Evolutionary conservation across 2,329 filamentous ascomycete genomes (phyloP).

Genomic region (Aspergillus sp.): DNA sequence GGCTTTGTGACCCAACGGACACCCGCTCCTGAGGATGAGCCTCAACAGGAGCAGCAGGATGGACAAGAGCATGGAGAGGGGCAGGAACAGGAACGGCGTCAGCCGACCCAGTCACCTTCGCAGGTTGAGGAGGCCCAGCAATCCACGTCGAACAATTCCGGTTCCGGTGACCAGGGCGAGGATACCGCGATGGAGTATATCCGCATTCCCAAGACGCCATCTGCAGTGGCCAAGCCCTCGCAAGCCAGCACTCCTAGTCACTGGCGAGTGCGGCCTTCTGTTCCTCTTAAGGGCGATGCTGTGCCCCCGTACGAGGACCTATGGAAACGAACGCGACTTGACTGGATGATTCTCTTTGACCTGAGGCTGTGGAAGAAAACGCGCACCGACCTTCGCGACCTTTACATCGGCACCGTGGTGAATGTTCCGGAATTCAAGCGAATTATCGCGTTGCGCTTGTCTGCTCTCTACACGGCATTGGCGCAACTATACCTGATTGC

Average conservation of each 20-base stretch:
- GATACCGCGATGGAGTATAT: constrained; percentile 37
- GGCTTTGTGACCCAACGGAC: constrained; percentile 61
- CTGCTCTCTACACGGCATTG: constrained; percentile 87
- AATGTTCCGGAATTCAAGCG: constrained; percentile 96
- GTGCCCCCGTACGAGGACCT: constrained; percentile 79
- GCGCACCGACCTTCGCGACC: constrained; percentile 81
- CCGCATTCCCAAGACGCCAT: constrained; percentile 80
- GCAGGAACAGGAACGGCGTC: constrained; percentile 28
- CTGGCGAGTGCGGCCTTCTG: constrained; percentile 79
- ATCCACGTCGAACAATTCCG: constrained; percentile 14
- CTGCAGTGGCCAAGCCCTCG: constrained; percentile 43
- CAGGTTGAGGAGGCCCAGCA: background rate
- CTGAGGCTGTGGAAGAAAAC: constrained; percentile 95
- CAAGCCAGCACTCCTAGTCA: constrained; percentile 63
- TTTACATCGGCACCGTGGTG: constrained; percentile 96
- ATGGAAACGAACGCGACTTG: constrained; percentile 82
- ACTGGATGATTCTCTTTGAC: constrained; percentile 94
- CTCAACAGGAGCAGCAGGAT: constrained; percentile 10
- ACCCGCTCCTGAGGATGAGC: background rate
- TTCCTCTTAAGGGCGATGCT: constrained; percentile 63
- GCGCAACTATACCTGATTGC: constrained; percentile 95
- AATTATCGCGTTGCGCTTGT: constrained; percentile 87
- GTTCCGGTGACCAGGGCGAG: constrained; percentile 14
- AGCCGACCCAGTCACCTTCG: constrained; percentile 10
- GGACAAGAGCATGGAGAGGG: background rate